Evolutionary conservation across 23 red algal genomes (phyloP), one percentile per base, ranked within the genome.

Genomic region (Gracilaria caudata): DNA sequence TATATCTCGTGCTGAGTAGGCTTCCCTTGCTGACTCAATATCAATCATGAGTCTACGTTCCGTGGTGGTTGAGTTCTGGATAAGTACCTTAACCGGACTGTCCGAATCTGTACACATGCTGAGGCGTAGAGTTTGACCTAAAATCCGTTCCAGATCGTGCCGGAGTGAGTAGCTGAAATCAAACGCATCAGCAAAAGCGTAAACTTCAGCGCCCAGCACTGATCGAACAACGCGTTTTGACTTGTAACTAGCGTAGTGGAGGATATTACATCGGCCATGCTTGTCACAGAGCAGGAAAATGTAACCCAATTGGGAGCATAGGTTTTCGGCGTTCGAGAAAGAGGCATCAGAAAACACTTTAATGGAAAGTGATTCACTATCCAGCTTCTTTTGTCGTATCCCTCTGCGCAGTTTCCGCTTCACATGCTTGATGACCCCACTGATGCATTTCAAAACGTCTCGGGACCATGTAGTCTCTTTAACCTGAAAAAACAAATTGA

Each of bases 41-140:
- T 86, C 61, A 14, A 86, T 75, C 82, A 86, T 86, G 0, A 86
- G 37, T 25, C 82, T 26, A 46, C 25, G 77, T 21, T 86, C 82
- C 0, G 82, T 72, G 17, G 82, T 86, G 9, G 64, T 51, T 40
- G 38, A 75, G 14, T 32, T 29, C 38, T 43, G 21, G 10, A 41
- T 74, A n/a, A n/a, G n/a, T n/a, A n/a, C n/a, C n/a, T n/a, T n/a
- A n/a, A n/a, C n/a, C n/a, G n/a, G n/a, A n/a, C n/a, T n/a, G n/a
- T n/a, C n/a, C n/a, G n/a, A n/a, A n/a, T n/a, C n/a, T n/a, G n/a
- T n/a, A n/a, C n/a, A n/a, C n/a, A n/a, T n/a, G n/a, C n/a, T n/a
- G n/a, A n/a, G n/a, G n/a, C n/a, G n/a, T n/a, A n/a, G n/a, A n/a
- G n/a, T n/a, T n/a, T n/a, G n/a, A n/a, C n/a, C n/a, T n/a, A n/a